Conservation (phyloP, 2,329 filamentous ascomycete species). For the Trichoderma atroviride region DNA sequence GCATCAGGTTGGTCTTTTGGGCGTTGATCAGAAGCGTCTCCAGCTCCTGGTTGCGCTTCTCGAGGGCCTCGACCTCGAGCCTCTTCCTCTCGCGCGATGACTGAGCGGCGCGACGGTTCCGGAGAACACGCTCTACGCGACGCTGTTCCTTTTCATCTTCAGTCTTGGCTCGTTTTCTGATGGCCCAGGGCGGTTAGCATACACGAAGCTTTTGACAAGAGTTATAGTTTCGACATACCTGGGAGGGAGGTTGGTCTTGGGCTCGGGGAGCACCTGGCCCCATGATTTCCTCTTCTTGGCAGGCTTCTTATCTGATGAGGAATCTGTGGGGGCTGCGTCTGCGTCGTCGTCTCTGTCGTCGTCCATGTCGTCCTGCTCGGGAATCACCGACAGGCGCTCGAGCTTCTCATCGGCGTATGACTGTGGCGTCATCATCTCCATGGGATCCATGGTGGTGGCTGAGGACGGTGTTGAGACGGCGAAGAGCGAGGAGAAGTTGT, state of each 20-base stretch:
- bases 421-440: constrained; percentile 55
- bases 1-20: constrained; percentile 54
- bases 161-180: constrained; percentile 93
- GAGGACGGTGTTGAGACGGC: constrained; percentile 38
- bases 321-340: background rate
- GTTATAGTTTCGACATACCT: constrained; percentile 57
- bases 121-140: constrained; percentile 93
- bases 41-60: constrained; percentile 72
- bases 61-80: constrained; percentile 82
- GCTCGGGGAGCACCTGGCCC: constrained; percentile 95
- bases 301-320: constrained; percentile 65
- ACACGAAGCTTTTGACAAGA: background rate
- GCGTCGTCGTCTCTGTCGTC: background rate
- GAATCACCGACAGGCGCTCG: constrained; percentile 32
- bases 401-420: constrained; percentile 42
- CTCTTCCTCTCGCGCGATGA: constrained; percentile 94
- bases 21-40: constrained; percentile 64
- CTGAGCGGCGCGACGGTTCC: constrained; percentile 93
- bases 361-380: constrained; percentile 30
- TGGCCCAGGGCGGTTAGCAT: constrained; percentile 30
- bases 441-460: constrained; percentile 46
- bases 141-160: constrained; percentile 99
- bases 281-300: constrained; percentile 97
- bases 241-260: constrained; percentile 93
- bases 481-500: constrained; percentile 55